Conservation (phyloP, 345 rosid genomes). For the Populus alba region DNA sequence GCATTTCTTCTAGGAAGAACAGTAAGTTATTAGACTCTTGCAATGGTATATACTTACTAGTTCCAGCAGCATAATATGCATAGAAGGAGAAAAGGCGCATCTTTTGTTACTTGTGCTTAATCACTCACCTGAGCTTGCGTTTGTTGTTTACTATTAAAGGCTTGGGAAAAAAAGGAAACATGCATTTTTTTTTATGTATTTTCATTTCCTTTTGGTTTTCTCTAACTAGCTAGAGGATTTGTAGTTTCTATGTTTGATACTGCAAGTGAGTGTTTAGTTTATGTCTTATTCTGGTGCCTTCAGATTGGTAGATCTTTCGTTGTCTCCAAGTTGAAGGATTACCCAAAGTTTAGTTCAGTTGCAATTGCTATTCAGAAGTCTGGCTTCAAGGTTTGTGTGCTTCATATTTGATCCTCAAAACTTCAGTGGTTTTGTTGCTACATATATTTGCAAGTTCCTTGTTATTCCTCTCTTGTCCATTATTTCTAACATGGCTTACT, state of each 20-base stretch:
- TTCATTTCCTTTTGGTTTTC: neutral
- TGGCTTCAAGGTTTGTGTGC: conserved; percentile 80
- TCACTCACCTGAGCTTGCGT: neutral
- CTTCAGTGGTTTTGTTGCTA: neutral
- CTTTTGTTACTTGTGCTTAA: neutral
- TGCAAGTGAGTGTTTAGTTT: neutral
- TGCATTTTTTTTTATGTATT: neutral
- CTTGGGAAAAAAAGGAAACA: neutral
- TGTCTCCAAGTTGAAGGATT: conserved; percentile 81
- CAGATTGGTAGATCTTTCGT: conserved; percentile 88
- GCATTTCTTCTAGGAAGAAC: conserved; percentile 95
- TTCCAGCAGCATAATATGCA: neutral
- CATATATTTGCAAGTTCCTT: neutral
- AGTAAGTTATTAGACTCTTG: conserved; percentile 29
- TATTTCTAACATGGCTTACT: neutral
- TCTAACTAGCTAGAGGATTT: neutral
- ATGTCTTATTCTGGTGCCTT: conserved; percentile 12
- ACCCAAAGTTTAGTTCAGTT: conserved; percentile 88
- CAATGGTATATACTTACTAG: neutral
- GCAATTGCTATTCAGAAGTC: conserved; percentile 80
- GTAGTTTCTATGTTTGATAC: neutral
- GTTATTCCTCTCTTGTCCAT: neutral
- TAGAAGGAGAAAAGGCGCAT: neutral
- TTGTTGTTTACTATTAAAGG: neutral
- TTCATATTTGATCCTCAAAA: neutral